Evolutionary conservation across 1,139 yeast species (phyloP).

Genomic region (Diutina catenulata): DNA sequence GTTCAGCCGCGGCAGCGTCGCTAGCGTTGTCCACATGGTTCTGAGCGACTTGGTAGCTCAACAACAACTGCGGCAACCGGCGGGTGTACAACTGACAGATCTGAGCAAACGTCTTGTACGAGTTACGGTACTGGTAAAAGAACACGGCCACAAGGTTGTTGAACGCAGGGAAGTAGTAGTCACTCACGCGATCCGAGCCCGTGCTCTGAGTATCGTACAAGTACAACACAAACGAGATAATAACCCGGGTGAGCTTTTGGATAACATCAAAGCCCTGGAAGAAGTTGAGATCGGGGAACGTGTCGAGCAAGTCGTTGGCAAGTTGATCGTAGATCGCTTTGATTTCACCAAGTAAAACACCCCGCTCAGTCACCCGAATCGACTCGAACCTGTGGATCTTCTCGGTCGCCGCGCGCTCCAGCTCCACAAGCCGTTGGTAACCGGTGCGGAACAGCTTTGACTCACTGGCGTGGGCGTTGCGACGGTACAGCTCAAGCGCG

Average conservation of each 20-base stretch:
- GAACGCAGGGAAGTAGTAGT: conserved; percentile 1
- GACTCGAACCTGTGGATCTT: not conserved
- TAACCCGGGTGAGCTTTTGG: not conserved
- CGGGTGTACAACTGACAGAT: conserved; percentile 1
- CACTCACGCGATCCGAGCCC: not conserved
- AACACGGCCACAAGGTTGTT: not conserved
- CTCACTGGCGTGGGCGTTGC: not conserved
- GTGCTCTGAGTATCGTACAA: not conserved
- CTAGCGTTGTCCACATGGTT: not conserved
- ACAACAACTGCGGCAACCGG: not conserved
- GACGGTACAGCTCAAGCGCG: not conserved
- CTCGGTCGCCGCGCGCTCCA: not conserved
- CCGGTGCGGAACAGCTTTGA: not conserved
- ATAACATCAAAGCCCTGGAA: conserved; percentile 5
- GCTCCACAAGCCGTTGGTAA: not conserved
- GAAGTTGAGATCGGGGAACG: conserved; percentile 4
- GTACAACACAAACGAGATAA: not conserved
- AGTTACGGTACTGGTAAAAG: conserved; percentile 5
- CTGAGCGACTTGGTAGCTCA: conserved; percentile 2
- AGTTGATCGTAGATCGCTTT: not conserved
- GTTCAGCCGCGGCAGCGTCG: not conserved
- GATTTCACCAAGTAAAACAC: not conserved
- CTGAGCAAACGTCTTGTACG: conserved; percentile 3
- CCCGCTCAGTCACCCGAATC: not conserved
- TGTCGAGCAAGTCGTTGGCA: not conserved